A percentile compares a stretch with the other conserved stretches of the same genome.
Conservation (phyloP, 23 red algal genomes). For the Gracilaria domingensis region DNA sequence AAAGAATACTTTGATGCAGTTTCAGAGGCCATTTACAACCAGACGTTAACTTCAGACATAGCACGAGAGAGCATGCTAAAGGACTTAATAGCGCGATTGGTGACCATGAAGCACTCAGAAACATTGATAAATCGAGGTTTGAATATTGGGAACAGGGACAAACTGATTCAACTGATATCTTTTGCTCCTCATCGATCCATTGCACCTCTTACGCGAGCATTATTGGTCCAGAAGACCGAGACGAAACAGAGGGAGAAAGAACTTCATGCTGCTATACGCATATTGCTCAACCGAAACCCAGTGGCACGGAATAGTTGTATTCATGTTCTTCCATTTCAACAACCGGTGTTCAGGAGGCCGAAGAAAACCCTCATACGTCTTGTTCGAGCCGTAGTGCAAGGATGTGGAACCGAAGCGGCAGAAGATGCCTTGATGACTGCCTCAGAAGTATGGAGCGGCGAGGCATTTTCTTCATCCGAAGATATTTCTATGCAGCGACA, state of each 20-base stretch:
- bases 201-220: constrained; percentile 15
- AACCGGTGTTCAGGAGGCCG: constrained; percentile 30
- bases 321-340: constrained; percentile 61
- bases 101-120: constrained; percentile 39
- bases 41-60: constrained; percentile 25
- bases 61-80: constrained; percentile 22
- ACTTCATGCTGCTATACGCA: neutral
- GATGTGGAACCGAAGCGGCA: neutral
- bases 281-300: neutral
- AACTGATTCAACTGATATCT: constrained; percentile 12
- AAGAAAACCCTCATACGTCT: constrained; percentile 44
- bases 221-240: constrained; percentile 9
- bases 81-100: constrained; percentile 36
- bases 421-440: constrained; percentile 48
- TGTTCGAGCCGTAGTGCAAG: neutral
- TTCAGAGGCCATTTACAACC: constrained; percentile 46
- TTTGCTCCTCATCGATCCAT: constrained; percentile 23
- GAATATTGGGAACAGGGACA: neutral
- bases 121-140: constrained; percentile 27
- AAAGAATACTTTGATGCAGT: constrained; percentile 39
- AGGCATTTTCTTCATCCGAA: constrained; percentile 40
- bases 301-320: constrained; percentile 36
- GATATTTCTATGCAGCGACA: constrained; percentile 61
- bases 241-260: neutral
- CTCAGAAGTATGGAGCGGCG: constrained; percentile 54